These are phyloP conservation scores for Aspergillus terreus DNA, from an alignment of 2,329 filamentous ascomycete genomes.

Conservation along the genomic window DNA sequence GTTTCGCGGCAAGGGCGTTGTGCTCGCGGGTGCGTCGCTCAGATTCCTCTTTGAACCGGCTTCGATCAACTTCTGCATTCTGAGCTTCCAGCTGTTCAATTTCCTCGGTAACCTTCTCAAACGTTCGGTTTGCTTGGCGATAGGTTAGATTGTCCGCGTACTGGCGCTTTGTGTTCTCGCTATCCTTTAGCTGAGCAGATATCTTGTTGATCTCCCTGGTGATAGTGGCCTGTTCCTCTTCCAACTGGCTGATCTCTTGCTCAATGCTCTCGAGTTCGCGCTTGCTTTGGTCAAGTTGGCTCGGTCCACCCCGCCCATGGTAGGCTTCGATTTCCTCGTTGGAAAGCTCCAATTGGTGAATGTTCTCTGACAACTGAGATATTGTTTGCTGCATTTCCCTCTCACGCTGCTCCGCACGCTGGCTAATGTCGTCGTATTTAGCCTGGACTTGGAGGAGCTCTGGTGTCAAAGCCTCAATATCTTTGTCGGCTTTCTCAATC, in stretches of 20 bases:
- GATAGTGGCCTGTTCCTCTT: conserved; percentile 65
- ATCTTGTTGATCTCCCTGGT: conserved; percentile 72
- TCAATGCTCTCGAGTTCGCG: conserved; percentile 67
- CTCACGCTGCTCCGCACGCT: conserved; percentile 68
- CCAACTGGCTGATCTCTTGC: conserved; percentile 59
- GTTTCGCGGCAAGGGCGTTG: conserved; percentile 67
- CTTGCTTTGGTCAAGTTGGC: conserved; percentile 66
- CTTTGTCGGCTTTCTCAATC: conserved; percentile 66
- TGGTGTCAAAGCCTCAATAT: conserved; percentile 71
- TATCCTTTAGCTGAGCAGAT: conserved; percentile 71
- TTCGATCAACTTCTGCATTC: conserved; percentile 78
- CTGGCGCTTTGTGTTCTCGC: conserved; percentile 77
- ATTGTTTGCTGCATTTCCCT: conserved; percentile 68
- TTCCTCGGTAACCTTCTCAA: conserved; percentile 64
- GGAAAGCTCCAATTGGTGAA: conserved; percentile 72
- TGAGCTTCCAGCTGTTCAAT: conserved; percentile 72
- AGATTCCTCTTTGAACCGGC: conserved; percentile 68
- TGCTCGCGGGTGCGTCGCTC: conserved; percentile 63
- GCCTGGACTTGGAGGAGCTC: conserved; percentile 71
- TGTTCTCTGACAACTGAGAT: conserved; percentile 66
- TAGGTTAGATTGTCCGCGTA: conserved; percentile 87
- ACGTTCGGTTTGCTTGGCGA: conserved; percentile 66
- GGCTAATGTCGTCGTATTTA: conserved; percentile 71
- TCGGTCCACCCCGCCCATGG: conserved; percentile 68
- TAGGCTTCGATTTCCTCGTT: conserved; percentile 79